phyloP scores from a whole-genome alignment of 1,139 yeast species.

The Eremothecium cymbalariae region DNA sequence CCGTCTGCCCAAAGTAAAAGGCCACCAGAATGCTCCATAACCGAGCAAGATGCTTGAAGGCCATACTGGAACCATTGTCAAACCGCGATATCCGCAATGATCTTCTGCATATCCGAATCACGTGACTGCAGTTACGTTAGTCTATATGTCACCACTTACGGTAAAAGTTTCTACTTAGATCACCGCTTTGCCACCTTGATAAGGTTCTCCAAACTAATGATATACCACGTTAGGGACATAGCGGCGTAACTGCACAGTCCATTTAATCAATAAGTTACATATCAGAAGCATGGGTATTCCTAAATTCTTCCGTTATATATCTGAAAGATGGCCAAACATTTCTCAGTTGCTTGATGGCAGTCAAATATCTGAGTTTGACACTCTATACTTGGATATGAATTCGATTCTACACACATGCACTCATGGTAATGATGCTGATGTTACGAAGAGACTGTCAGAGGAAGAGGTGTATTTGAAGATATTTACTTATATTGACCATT shows the following conservation, averaged over 20 bases:
- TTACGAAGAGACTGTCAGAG: constrained; percentile 60
- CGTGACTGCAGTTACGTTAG: no score
- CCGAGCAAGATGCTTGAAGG: no score
- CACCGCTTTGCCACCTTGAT: no score
- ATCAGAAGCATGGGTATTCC: constrained; percentile 77
- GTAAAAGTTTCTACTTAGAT: not conserved
- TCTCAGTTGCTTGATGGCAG: constrained; percentile 79
- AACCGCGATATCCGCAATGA: no score
- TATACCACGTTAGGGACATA: no score
- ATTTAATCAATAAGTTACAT: no score
- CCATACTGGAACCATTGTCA: no score
- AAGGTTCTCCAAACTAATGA: no score
- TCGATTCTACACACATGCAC: constrained; percentile 93
- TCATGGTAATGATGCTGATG: constrained; percentile 62
- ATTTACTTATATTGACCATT: constrained; percentile 88
- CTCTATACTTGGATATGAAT: constrained; percentile 92
- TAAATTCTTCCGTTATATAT: constrained; percentile 89
- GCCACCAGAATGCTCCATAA: no score
- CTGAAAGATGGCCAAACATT: constrained; percentile 98
- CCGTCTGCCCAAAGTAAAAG: no score
- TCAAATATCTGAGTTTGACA: constrained; percentile 90
- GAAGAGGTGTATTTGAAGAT: constrained; percentile 92
- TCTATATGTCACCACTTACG: not conserved
- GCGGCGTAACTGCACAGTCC: no score
- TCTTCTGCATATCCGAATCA: no score